Base-by-base conservation (phyloP, 768 basidiomycete species). In the Lyophyllum semitale region DNA sequence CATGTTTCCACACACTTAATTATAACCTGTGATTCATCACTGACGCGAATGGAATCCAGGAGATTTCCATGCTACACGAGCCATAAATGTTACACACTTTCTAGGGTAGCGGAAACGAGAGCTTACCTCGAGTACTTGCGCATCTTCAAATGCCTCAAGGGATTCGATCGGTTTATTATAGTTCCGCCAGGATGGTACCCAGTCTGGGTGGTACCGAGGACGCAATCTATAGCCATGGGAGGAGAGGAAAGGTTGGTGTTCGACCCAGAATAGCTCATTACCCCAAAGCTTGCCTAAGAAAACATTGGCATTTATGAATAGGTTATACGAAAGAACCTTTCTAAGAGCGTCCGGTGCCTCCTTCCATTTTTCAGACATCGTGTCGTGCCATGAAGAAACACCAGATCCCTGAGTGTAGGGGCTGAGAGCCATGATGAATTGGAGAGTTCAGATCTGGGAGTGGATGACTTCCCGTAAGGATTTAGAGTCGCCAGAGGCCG, bases 21-120 rank as follows among this genome's bases (percentile, higher is more conserved):
- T 8, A 63, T 55, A 3, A 68, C 65, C 32, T 62, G 63, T 8
- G 11, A 2, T 8, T 54, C 47, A 47, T 66, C 65, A 15, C 26
- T 41, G 5, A 58, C 41, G 17, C 62, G 52, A 15, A 54, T 29
- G 3, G 63, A 63, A 59, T 68, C 63, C n/a, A 62, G 20, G 22
- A 54, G 9, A n/a, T n/a, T n/a, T 3, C 23, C 22, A 1, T n/a
- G 13, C 22, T 13, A 27, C 54, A 26, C 13, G 35, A 37, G n/a
- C 12, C n/a, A n/a, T 13, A 37, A 37, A 33, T 9, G 11, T 15
- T 18, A 42, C 41, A 17, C 9, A 23, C 11, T 42, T 23, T 8
- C 1, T 30, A 18, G 18, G 18, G 25, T 20, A 3, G 30, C 18
- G 41, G 8, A 52, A 2, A 54, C 18, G 33, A n/a, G n/a, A n/a